Evolutionary conservation across 1,284 basidiomycete species (phyloP), one percentile per base, ranked within the genome.

Genomic region (Porogramme epimiltina): DNA sequence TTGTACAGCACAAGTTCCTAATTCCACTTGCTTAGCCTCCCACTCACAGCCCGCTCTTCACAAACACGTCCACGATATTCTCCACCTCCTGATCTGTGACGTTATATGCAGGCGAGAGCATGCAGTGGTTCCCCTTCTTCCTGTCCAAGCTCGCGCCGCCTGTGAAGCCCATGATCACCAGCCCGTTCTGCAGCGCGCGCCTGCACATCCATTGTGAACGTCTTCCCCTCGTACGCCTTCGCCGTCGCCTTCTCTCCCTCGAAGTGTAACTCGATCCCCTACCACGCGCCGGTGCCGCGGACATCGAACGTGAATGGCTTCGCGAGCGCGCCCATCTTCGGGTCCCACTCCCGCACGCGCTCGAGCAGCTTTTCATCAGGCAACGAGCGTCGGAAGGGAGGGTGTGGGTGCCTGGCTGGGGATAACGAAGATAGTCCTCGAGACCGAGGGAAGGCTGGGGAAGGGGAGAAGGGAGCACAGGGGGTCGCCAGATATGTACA

Each of bases 251-350:
- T 73, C 11, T 69, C 66, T 9, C 62, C 66, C n/a, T 66, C 62
- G 61, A 87, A 84, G 63, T 89, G 87, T 60, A 93, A 91, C 67
- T 94, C 92, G 52, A 94, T 72, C 13, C 76, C 88, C 84, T 87
- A 92, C 74, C 93, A 92, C 24, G 84, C 79, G 11, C 92, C 92
- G 22, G 82, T 82, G 18, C 92, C 90, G 41, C 90, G 81, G 52
- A 91, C 80, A 66, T 92, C 85, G 65, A 87, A 90, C n/a, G n/a
- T n/a, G n/a, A n/a, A n/a, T n/a, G n/a, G n/a, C n/a, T n/a, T n/a
- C n/a, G n/a, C n/a, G n/a, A 3, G 79, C 20, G 85, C 79, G 36
- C 75, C 64, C 19, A 80, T 72, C 59, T 80, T 81, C 13, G 82
- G 79, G 1, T 76, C 74, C n/a, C n/a, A n/a, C n/a, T n/a, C n/a